Evolutionary conservation across 805 yeast species (phyloP), one percentile per base, ranked within the genome.

Genomic region (Monosporozyma aerobia): DNA sequence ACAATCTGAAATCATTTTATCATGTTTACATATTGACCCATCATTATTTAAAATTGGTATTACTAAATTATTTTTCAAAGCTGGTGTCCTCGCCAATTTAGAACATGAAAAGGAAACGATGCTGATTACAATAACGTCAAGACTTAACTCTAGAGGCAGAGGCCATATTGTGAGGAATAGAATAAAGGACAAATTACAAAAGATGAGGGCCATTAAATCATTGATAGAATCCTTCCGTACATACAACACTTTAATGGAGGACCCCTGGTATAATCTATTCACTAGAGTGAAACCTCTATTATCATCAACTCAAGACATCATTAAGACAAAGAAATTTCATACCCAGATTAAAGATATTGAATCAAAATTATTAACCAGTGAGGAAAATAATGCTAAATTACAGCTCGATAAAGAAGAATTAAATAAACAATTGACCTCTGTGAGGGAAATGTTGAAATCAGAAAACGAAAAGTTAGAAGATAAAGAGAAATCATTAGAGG

Each of bases 1-100:
- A 43, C 82, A 84, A 54, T 81, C 90, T 63, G 87, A 82, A 57
- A 61, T 82, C 22, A 77, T 92, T 19, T 70, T 92, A 51, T 77
- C 80, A 29, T 76, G 80, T n/a, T 69, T 88, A 37, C 67, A 78
- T 16, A 69, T 92, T 43, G 88, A 85, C 55, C 90, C 95, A 1
- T 80, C 81, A 40, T 73, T 90, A 1, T 92, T 82, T 69, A 96
- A 90, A 71, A 80, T 89, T 53, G 99, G 99, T 66, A 85, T 85
- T 63, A 85, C 96, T 39, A 94, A 94, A 70, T 83, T 94, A 48
- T 94, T 94, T 72, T 88, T 94, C 73, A 86, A 95, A 64, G 96
- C 98, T 37, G 99, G 99, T 58, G 88, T 92, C 74, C 75, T 94
- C 60, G 99, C 98, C 2, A 82, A 82, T 52, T 75, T 94, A 54